Evolutionary conservation across 78 protist species (phyloP), one percentile per base, ranked within the genome.

Genomic region (Tieghemostelium lacteum): DNA sequence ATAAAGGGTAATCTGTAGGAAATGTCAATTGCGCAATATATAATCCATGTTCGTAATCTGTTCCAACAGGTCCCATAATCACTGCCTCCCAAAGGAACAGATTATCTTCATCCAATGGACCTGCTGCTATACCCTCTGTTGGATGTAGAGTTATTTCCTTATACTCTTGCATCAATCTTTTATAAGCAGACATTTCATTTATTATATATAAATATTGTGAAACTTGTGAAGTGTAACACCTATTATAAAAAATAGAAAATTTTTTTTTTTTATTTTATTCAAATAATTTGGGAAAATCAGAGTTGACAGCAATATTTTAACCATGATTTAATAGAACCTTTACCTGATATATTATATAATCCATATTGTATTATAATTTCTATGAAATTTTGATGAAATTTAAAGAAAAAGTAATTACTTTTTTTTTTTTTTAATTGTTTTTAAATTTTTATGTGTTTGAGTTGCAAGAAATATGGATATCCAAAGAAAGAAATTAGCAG

Each of bases 61-160:
- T 87, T 20, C 85, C 97, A 16, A 33, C 72, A n/a, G 97, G 97
- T 4, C 97, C 97, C 97, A 63, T 63, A 2, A 97, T 94, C 29
- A 65, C n/a, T 29, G 96, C 95, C n/a, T 96, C 95, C 98, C 97
- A 96, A 39, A 92, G 87, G 37, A 95, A 95, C 34, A 95, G 52
- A 42, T 97, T 94, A 58, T 77, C 87, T 19, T 97, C 98, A 73
- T 92, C 86, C 8, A 67, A 57, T 3, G 97, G 97, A 0, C 97
- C 98, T 7, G 97, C 98, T 40, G 87, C 50, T 49, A 95, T 74
- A 33, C 97, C 97, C 33, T 92, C 97, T 3, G 94, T 78, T 8
- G 98, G 97, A 36, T 97, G 67, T 42, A 63, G 72, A 19, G 86
- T 58, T 14, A 97, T 69, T 36, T 88, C 98, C 94, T 39, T 65